Base-by-base conservation (phyloP, 1,139 yeast species). In the Pichia sp. region DNA sequence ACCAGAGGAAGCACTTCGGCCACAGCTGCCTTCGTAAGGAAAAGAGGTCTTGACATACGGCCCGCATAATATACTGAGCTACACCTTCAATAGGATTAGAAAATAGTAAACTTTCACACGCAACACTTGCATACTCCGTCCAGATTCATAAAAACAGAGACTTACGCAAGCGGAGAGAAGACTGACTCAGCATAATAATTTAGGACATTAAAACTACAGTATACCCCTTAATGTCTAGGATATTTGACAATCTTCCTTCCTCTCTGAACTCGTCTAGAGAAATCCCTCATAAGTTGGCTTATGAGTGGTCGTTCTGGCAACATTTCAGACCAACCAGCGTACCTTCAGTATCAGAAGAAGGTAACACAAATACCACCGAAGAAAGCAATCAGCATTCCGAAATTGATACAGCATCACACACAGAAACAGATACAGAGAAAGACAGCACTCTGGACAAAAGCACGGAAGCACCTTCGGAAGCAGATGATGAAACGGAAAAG, bases 301-400 rank as follows among this genome's bases (percentile, higher is more conserved):
- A 57, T 30, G 53, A 56, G 14, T 64, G 66, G 66, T 52, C 56
- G n/a, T 53, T 64, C 52, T 64, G 65, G 64, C 59, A 62, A 49
- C 66, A 64, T 48, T 54, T 60, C 27, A 43, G 59, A 51, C 30
- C 49, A 16, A 31, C 51, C 14, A 6, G 36, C 16, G 16, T 40
- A 9, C 40, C 48, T 16, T 17, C 46, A 41, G 34, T 14, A 34
- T 9, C 50, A 14, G 40, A 48, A 16, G 50, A 48, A 38, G 29
- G 12, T 14, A 44, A 48, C n/a, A 14, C n/a, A 10, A 34, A 6
- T 9, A 36, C 27, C 9, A 12, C 9, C 14, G 41, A 49, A 30
- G 17, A 27, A 3, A n/a, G 27, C 12, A 20, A 34, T 20, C 8
- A 30, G 17, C 24, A 34, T 10, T 12, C 38, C 38, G 38, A 34